These are phyloP conservation scores for Chaetomium strumarium DNA, from an alignment of 2,329 filamentous ascomycete species.

Conservation along the genomic window DNA sequence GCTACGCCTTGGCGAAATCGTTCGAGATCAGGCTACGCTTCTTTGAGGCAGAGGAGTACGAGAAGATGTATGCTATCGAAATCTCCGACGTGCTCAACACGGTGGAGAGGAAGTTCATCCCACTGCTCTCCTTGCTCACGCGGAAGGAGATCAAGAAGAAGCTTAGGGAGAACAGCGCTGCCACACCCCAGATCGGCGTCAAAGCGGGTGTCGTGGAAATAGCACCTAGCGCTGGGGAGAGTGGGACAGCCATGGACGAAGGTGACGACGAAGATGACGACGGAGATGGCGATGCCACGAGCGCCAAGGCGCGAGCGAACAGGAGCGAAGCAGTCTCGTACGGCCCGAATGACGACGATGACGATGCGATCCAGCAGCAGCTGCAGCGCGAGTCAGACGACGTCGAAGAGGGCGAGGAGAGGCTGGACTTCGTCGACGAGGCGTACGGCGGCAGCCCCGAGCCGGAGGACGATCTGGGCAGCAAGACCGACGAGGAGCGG, in stretches of 20 bases:
- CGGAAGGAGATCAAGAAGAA: constrained; percentile 81
- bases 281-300: constrained; percentile 72
- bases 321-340: constrained; percentile 80
- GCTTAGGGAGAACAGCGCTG: constrained; percentile 56
- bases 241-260: constrained; percentile 35
- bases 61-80: constrained; percentile 75
- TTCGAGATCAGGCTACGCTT: constrained; percentile 79
- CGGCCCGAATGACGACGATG: constrained; percentile 87
- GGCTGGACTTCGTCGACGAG: constrained; percentile 35
- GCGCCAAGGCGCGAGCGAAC: constrained; percentile 68
- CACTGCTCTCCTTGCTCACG: constrained; percentile 62
- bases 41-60: constrained; percentile 80
- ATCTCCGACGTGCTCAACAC: constrained; percentile 70
- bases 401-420: constrained; percentile 53
- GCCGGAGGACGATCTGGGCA: constrained; percentile 31
- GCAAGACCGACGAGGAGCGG: constrained; percentile 38
- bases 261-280: constrained; percentile 62
- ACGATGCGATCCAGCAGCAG: constrained; percentile 64
- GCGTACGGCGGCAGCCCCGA: constrained; percentile 46
- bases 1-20: constrained; percentile 68
- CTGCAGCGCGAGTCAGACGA: constrained; percentile 53
- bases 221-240: constrained; percentile 35
- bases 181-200: constrained; percentile 66
- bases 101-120: constrained; percentile 75
- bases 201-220: constrained; percentile 49